Base-by-base conservation (phyloP, 345 rosid genomes). In the Excoecaria cochinchinensis region DNA sequence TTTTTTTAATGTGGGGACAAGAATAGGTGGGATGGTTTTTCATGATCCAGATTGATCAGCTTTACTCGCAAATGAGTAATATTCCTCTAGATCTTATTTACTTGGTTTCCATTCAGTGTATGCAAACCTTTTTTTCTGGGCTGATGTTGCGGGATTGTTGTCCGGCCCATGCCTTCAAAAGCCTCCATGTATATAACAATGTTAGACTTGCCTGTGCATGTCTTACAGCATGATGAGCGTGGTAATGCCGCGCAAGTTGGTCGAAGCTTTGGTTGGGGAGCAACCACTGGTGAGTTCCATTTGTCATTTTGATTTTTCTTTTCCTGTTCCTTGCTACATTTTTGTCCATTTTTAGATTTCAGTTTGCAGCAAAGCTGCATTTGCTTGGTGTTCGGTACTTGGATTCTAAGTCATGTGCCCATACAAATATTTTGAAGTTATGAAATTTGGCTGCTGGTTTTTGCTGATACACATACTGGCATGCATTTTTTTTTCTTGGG, bases 211-310 rank as follows among this genome's bases (percentile, higher is more conserved):
- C 93, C 87, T 91, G 86, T 93, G 82, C 85, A 61, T 92, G 89
- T 92, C 84, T 90, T 86, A 90, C 92, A 96, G 99, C 95, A 87
- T 38, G 93, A 93, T 86, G 97, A 88, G 75, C 95, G 87, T 76
- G 85, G 83, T 87, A 84, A 39, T 83, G 81, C 88, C 50, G 77
- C 87, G 77, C 92, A 82, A 84, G 92, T 65, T 81, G 94, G 87
- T 83, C 88, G 89, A 84, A 84, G 88, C 85, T 84, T 79, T 75
- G 80, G 82, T 46, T 82, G 76, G 39, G 81, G 88, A 85, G 79
- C 79, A 24, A 81, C 85, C 83, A 67, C 78, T 53, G 99, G 98
- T 96, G 76, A 83, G 83, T 83, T 71, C 40, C 50, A 36, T 80
- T 25, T 59, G 46, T 66, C 22, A 31, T 72, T 75, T 70, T 55